phyloP scores from a whole-genome alignment of 169 alveolate genomes.

The Cryptosporidium felis region DNA sequence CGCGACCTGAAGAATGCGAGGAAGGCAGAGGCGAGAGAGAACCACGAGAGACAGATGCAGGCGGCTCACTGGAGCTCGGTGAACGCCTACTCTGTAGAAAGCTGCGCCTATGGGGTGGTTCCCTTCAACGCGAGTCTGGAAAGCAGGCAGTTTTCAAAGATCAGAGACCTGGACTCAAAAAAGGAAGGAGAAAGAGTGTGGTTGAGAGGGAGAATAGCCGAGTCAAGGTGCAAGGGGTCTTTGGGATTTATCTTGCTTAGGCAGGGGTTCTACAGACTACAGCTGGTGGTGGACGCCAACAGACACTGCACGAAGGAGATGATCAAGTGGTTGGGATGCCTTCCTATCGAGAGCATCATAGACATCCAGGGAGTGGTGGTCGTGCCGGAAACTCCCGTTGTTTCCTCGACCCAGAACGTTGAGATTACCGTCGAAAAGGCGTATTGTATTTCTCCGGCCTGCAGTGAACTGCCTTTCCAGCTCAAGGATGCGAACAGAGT shows the following conservation, averaged over 20 bases:
- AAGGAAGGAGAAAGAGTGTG: conserved; percentile 73
- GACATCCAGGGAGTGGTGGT: conserved; percentile 92
- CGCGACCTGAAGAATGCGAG: conserved; percentile 17
- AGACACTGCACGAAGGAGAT: conserved; percentile 79
- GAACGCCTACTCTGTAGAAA: not conserved
- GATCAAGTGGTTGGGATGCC: conserved; percentile 87
- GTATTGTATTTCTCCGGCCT: conserved; percentile 86
- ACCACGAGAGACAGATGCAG: not conserved
- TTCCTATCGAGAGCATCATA: conserved; percentile 92
- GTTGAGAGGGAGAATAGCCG: conserved; percentile 84
- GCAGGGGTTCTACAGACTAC: conserved; percentile 80
- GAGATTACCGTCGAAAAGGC: conserved; percentile 88
- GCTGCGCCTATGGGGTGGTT: conserved; percentile 16
- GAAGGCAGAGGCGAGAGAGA: conserved; percentile 45
- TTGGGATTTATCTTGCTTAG: conserved; percentile 80
- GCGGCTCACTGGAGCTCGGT: conserved; percentile 50
- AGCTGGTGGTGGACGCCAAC: conserved; percentile 82
- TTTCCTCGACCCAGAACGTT: conserved; percentile 88
- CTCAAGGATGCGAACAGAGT: conserved; percentile 93
- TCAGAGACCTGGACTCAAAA: conserved; percentile 10
- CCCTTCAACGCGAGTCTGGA: not conserved
- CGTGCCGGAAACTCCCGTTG: conserved; percentile 88
- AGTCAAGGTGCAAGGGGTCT: conserved; percentile 84
- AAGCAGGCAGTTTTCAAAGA: conserved; percentile 2
- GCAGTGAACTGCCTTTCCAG: conserved; percentile 93